A percentile compares a stretch with the other conserved stretches of the same genome.
Evolutionary conservation across 495 filamentous ascomycete genomes (phyloP).

Genomic region (Aspergillus affinis): DNA sequence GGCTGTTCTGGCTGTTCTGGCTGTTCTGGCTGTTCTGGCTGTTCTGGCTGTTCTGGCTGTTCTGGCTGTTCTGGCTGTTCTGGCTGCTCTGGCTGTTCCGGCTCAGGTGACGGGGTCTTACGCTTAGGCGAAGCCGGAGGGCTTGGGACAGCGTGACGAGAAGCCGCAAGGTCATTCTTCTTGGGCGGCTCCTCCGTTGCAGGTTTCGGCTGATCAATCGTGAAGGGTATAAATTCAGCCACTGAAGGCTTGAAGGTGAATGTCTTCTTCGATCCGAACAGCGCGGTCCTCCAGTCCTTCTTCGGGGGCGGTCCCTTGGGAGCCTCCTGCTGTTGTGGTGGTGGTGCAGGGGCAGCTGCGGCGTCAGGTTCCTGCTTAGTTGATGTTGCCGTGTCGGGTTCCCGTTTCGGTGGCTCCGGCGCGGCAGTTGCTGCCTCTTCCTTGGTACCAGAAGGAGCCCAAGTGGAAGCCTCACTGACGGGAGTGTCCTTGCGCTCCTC

Average conservation of each 20-base stretch:
- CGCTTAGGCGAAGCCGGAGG: slow-evolving; percentile 23
- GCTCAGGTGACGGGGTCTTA: slow-evolving; percentile 14
- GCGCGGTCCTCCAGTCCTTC: slow-evolving; percentile 25
- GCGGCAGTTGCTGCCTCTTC: slow-evolving; percentile 37
- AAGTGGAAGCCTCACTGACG: slow-evolving; percentile 42
- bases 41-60: too few species aligned
- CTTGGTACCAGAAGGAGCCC: slow-evolving; percentile 43
- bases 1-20: too few species aligned
- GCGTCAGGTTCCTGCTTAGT: slow-evolving; percentile 4
- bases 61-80: too few species aligned
- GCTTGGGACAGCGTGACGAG: slow-evolving; percentile 37
- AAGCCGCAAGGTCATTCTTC: slow-evolving; percentile 37
- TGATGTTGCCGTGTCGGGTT: slow-evolving; percentile 6
- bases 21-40: too few species aligned
- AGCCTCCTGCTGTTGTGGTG: slow-evolving; percentile 15
- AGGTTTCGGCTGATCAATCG: slow-evolving; percentile 31
- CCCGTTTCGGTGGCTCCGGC: slow-evolving; percentile 33
- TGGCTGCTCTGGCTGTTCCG: slow-evolving; percentile 1
- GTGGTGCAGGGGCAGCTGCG: not conserved
- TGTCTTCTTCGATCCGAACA: slow-evolving; percentile 63
- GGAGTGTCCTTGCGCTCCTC: slow-evolving; percentile 36
- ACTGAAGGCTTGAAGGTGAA: slow-evolving; percentile 62
- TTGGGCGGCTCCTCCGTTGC: slow-evolving; percentile 12
- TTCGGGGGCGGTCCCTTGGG: slow-evolving; percentile 22
- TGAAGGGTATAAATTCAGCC: slow-evolving; percentile 44